phyloP scores from a whole-genome alignment of 2,329 filamentous ascomycete species.

The Ilyonectria robusta region DNA sequence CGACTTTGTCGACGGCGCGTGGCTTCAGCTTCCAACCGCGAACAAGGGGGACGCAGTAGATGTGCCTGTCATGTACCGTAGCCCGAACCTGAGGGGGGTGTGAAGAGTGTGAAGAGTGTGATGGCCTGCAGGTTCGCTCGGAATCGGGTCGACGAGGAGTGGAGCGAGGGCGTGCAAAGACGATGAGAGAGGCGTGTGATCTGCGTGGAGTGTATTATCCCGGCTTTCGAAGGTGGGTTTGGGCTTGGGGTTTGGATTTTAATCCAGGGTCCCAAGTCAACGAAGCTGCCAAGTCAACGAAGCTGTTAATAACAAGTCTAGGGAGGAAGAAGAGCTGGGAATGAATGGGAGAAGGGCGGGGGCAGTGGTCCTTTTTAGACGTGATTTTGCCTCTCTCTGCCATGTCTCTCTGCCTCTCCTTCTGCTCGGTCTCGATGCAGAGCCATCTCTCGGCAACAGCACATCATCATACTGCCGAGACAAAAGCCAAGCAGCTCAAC shows the following conservation, averaged over 20 bases:
- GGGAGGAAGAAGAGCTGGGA: not conserved
- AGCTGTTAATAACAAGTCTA: not conserved
- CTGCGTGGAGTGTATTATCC: not conserved
- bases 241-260: not conserved
- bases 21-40: not conserved
- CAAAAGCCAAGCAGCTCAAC: not conserved
- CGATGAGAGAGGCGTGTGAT: not conserved
- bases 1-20: not conserved
- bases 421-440: not conserved
- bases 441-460: not conserved
- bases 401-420: no score
- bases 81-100: conserved; percentile 11
- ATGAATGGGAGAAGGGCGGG: not conserved
- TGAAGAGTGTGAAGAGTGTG: not conserved
- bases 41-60: not conserved
- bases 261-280: not conserved
- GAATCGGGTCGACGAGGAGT: conserved; percentile 11
- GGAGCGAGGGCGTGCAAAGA: conserved; percentile 17
- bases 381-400: not conserved
- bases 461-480: not conserved
- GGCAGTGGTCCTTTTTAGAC: not conserved
- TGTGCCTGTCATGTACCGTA: conserved; percentile 1
- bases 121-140: conserved; percentile 14
- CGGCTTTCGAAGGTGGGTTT: not conserved
- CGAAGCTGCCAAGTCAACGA: not conserved